phyloP scores from a whole-genome alignment of 2,329 filamentous ascomycete genomes.

The Blastomyces gilchristii region DNA sequence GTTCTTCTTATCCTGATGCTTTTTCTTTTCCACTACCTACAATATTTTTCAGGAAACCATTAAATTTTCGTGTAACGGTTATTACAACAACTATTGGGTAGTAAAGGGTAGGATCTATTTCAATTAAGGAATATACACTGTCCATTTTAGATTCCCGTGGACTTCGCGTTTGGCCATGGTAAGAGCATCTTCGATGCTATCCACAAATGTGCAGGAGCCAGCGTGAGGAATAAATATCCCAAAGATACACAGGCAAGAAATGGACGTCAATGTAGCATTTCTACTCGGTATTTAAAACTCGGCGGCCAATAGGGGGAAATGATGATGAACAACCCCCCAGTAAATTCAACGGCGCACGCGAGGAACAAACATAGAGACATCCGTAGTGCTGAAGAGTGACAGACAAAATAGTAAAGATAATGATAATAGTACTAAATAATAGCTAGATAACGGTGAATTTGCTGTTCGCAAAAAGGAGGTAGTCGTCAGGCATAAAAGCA shows the following conservation, averaged over 20 bases:
- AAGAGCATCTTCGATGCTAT: background rate
- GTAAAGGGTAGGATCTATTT: background rate
- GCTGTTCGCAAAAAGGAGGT: background rate
- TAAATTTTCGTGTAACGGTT: background rate
- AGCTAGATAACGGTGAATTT: background rate
- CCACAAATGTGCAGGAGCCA: background rate
- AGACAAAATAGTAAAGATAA: background rate
- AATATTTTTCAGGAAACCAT: background rate
- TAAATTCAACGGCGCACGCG: background rate
- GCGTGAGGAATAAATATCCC: background rate
- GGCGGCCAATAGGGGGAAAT: background rate
- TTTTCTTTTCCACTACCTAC: background rate
- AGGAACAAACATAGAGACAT: background rate
- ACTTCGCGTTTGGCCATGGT: background rate
- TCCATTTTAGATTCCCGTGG: background rate
- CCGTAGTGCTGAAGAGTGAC: background rate
- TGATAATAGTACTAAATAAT: background rate
- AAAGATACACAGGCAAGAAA: background rate
- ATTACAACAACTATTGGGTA: background rate
- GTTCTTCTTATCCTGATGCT: background rate
- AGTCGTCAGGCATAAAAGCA: background rate
- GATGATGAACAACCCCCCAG: background rate
- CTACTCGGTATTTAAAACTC: background rate
- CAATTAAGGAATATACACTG: background rate
- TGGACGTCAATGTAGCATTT: background rate